These are phyloP conservation scores for Cetradonia linearis DNA, from an alignment of 495 filamentous ascomycete genomes.

Conservation along the genomic window DNA sequence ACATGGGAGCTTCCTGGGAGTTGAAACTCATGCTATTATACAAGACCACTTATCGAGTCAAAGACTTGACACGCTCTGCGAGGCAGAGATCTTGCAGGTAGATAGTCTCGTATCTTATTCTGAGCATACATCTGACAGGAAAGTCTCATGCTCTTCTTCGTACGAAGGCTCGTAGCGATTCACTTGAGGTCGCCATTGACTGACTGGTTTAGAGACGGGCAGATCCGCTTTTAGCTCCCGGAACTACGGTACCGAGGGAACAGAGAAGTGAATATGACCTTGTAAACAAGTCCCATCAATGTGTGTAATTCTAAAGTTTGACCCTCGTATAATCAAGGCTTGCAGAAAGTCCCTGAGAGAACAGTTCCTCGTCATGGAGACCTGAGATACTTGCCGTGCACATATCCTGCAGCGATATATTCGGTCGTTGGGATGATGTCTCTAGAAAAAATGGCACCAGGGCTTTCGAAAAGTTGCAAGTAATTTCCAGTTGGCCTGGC, in stretches of 20 bases:
- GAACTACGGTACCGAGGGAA: too few relatives aligned
- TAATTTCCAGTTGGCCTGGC: not conserved
- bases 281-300: too few relatives aligned
- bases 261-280: too few relatives aligned
- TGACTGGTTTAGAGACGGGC: not conserved
- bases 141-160: not conserved
- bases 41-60: not conserved
- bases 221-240: not conserved
- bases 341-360: not conserved
- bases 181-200: not conserved
- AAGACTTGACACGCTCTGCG: not conserved
- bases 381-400: not conserved
- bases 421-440: not conserved
- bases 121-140: not conserved
- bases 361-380: not conserved
- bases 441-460: not conserved
- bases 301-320: not conserved
- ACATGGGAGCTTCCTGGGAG: not conserved
- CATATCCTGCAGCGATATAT: not conserved
- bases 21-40: not conserved
- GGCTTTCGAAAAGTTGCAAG: not conserved
- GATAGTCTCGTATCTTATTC: not conserved
- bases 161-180: not conserved
- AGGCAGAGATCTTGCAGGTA: not conserved
- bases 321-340: not conserved